Evolutionary conservation across 1,139 yeast species (phyloP), one percentile per base, ranked within the genome.

Genomic region (Petasospora rhodanensis): DNA sequence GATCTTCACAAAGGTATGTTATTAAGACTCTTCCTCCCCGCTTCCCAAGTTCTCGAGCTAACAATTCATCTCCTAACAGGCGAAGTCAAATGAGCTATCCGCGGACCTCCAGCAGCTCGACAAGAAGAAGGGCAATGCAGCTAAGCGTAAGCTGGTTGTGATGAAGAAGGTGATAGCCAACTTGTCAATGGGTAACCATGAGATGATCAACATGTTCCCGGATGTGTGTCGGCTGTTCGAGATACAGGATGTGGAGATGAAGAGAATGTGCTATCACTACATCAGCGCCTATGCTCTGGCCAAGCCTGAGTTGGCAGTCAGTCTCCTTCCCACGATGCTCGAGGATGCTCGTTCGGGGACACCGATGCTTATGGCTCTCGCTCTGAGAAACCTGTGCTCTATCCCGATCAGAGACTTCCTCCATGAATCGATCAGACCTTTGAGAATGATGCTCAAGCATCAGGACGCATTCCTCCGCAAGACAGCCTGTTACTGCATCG

Each of bases 141-240:
- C 65, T 60, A 55, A 68, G 38, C 65, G 79, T 50, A 79, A 76
- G n/a, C n/a, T n/a, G 53, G 61, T 70, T 15, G 78, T 86, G 1
- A 62, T 91, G 45, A 80, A 79, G 56, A 83, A 83, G 53, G 71
- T 86, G 19, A 69, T 87, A 7, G 94, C 95, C 28, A 89, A 87
- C 55, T 70, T 86, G 59, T 80, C 93, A 5, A 68, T 87, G 61
- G 87, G 87, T 38, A 86, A 86, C 54, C 70, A 71, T 43, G 96
- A 89, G 51, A 73, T 87, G 74, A 68, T 76, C 9, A 53, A 64
- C 23, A 54, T 89, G 40, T 73, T 80, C 54, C 79, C 81, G 1
- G 94, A 83, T 29, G 71, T 89, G 10, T 55, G 83, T 7, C 64
- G 64, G 21, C 66, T 83, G 36, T 69, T 85, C 66, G 62, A 68